Evolutionary conservation across 2,329 filamentous ascomycete genomes (phyloP).

Genomic region (Calonectria montana): DNA sequence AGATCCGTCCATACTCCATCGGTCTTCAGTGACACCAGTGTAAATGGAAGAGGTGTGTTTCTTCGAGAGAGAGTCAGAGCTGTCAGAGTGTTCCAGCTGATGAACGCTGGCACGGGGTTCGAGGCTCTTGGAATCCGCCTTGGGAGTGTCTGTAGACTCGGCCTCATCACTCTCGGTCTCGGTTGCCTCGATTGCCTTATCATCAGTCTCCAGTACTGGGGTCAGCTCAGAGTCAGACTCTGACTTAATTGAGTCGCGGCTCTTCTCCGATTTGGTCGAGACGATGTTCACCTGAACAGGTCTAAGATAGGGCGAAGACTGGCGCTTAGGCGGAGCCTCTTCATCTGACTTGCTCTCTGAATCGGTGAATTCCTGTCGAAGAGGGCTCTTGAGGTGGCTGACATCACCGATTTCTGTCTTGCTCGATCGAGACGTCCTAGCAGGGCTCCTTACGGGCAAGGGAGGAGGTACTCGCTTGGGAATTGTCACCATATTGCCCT

Average conservation of each 20-base stretch:
- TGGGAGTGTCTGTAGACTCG: conserved; percentile 4
- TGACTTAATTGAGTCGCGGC: conserved; percentile 19
- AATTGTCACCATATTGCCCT: conserved; percentile 86
- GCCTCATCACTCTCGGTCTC: conserved; percentile 14
- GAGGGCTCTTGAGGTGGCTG: conserved; percentile 59
- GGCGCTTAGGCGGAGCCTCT: conserved; percentile 32
- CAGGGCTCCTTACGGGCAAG: conserved; percentile 81
- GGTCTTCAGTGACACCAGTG: conserved; percentile 51
- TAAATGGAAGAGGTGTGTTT: conserved; percentile 53
- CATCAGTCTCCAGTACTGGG: conserved; percentile 28
- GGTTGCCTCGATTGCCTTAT: conserved; percentile 3
- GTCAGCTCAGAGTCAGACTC: conserved; percentile 38
- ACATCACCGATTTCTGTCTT: conserved; percentile 71
- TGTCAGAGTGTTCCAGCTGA: conserved; percentile 39
- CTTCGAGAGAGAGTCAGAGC: conserved; percentile 44
- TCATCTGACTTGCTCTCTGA: conserved; percentile 41
- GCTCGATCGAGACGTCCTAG: conserved; percentile 65
- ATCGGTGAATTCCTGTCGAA: conserved; percentile 60
- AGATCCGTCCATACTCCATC: conserved; percentile 52
- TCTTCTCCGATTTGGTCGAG: conserved; percentile 27
- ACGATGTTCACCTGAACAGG: conserved; percentile 31
- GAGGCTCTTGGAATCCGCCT: conserved; percentile 19
- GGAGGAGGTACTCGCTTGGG: conserved; percentile 83
- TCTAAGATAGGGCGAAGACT: conserved; percentile 36
- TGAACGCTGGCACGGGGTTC: conserved; percentile 25